A percentile compares a stretch with the other conserved stretches of the same genome.
phyloP scores from a whole-genome alignment of 371 early-diverging fungal genomes.

The Mucor plumbeus region DNA sequence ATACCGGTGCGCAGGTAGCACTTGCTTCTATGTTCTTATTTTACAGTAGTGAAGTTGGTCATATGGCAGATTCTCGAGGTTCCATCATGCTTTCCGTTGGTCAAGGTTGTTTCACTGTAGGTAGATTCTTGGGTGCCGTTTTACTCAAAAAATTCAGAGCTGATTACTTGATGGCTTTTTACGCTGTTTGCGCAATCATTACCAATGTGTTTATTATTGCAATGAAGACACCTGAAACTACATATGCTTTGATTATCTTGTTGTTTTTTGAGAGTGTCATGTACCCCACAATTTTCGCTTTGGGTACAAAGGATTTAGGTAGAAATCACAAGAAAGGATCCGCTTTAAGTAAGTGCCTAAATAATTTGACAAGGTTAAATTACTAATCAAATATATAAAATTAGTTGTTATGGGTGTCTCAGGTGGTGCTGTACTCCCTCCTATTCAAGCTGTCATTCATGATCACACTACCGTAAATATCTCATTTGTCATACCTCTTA shows the following conservation, averaged over 20 bases:
- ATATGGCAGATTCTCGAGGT: slow-evolving; percentile 30
- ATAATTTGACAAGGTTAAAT: background rate
- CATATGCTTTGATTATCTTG: slow-evolving; percentile 42
- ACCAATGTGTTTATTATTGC: slow-evolving; percentile 40
- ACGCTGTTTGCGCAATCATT: slow-evolving; percentile 36
- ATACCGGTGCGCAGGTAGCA: slow-evolving; percentile 50
- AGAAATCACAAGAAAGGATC: slow-evolving; percentile 53
- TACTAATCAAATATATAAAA: too few relatives aligned
- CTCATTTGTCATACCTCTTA: slow-evolving; percentile 42
- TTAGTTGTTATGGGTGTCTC: slow-evolving; percentile 53
- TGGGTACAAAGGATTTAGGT: slow-evolving; percentile 50
- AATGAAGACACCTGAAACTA: slow-evolving; percentile 34
- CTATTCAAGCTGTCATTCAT: slow-evolving; percentile 44
- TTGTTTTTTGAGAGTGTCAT: slow-evolving; percentile 54
- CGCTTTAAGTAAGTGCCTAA: slow-evolving; percentile 35
- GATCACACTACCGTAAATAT: slow-evolving; percentile 40
- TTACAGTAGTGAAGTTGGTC: slow-evolving; percentile 45
- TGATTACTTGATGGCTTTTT: slow-evolving; percentile 42
- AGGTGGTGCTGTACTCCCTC: slow-evolving; percentile 51
- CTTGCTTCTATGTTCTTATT: slow-evolving; percentile 54
- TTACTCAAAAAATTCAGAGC: slow-evolving; percentile 39
- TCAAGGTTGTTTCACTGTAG: slow-evolving; percentile 52
- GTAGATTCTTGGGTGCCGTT: slow-evolving; percentile 47
- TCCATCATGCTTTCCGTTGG: slow-evolving; percentile 41
- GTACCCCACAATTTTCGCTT: slow-evolving; percentile 54